A percentile compares a stretch with the other conserved stretches of the same genome.
Conservation (phyloP, 768 basidiomycete species). For the Pleurotus citrinopileatus region DNA sequence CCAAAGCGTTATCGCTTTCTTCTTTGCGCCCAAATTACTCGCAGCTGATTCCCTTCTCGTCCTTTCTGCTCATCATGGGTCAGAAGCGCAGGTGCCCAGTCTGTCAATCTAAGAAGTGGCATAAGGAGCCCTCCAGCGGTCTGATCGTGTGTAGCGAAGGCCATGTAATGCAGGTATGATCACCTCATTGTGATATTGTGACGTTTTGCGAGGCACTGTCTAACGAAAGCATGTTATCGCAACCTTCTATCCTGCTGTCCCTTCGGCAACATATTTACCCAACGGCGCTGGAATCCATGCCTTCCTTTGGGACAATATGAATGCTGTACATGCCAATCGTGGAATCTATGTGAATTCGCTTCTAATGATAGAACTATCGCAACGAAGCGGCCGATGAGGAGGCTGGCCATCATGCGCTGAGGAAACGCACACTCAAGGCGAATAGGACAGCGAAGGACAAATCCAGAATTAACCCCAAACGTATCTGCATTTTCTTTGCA, state of each 20-base stretch:
- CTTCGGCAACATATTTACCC: too few species aligned
- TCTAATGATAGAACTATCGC: constrained; percentile 63
- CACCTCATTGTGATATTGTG: not conserved
- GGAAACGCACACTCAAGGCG: constrained; percentile 65
- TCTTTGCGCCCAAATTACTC: not conserved
- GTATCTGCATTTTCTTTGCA: too few species aligned
- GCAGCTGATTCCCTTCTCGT: not conserved
- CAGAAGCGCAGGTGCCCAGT: constrained; percentile 65
- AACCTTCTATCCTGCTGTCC: not conserved
- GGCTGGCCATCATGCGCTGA: constrained; percentile 56
- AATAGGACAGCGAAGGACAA: constrained; percentile 42
- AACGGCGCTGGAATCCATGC: too few species aligned
- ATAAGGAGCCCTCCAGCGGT: constrained; percentile 80
- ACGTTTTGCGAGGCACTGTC: constrained; percentile 1
- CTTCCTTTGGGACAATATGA: not conserved
- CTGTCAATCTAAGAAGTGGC: constrained; percentile 86
- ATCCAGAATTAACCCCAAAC: constrained; percentile 57
- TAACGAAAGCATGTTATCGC: not conserved
- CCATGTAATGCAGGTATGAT: constrained; percentile 78
- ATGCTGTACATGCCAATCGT: constrained; percentile 1
- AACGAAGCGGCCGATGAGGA: constrained; percentile 69
- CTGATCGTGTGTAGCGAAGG: constrained; percentile 87
- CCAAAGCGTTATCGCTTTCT: too few species aligned
- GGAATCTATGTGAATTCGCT: not conserved
- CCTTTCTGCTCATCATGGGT: constrained; percentile 40